A percentile compares a stretch with the other conserved stretches of the same genome.
Conservation (phyloP, 2,329 filamentous ascomycete genomes). For the Cladophialophora bantiana region DNA sequence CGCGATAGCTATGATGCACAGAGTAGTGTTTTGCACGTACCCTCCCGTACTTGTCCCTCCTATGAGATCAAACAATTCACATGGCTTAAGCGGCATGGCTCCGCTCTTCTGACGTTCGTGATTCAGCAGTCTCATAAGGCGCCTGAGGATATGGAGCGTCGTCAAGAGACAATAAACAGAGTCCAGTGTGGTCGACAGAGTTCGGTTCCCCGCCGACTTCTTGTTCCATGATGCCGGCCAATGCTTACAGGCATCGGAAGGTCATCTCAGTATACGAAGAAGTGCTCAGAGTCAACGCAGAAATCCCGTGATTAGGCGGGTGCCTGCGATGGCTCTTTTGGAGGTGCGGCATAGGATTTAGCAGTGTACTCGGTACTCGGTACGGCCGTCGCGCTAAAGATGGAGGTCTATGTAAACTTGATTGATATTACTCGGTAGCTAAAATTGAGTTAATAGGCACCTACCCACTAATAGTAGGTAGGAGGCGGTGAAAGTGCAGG, state of each 20-base stretch:
- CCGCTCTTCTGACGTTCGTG: constrained; percentile 15
- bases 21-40: constrained; percentile 8
- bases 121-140: constrained; percentile 29
- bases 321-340: no score
- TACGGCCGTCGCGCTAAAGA: no score
- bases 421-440: no score
- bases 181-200: constrained; percentile 24
- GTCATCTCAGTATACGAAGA: neutral
- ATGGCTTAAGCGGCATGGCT: constrained; percentile 27
- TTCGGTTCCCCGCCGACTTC: constrained; percentile 1
- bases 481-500: no score
- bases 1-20: constrained; percentile 30
- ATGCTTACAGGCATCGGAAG: neutral
- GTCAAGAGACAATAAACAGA: constrained; percentile 35
- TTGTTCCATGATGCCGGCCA: constrained; percentile 7
- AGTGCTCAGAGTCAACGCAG: neutral
- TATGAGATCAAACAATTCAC: constrained; percentile 36
- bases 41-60: constrained; percentile 39
- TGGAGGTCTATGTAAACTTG: no score
- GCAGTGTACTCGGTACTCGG: no score
- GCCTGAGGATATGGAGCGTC: constrained; percentile 30
- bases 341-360: no score
- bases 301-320: no score
- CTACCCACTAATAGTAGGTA: no score
- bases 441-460: no score